Evolutionary conservation across 2,329 filamentous ascomycete species (phyloP), one percentile per base, ranked within the genome.

Genomic region (Annulohypoxylon truncatum): DNA sequence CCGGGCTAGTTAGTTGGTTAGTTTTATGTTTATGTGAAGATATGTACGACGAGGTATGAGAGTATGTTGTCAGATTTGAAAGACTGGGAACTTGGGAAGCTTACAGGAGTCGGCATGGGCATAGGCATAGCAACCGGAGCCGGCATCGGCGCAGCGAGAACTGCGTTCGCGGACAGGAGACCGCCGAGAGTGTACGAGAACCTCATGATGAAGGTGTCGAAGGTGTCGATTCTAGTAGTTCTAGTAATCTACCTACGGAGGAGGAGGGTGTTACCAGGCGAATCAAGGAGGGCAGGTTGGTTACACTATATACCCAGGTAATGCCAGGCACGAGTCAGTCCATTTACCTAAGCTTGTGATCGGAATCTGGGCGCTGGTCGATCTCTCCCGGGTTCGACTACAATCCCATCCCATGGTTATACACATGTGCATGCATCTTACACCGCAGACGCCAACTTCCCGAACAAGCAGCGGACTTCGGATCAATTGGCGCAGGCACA

Each of bases 1-100:
- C 87, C 87, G 6, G 90, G 87, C 77, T 86, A 58, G 10, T 54
- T 5, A 4, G 6, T 38, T 6, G 5, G 51, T 61, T n/a, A 63
- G 58, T 10, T 48, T 53, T 22, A 15, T n/a, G 28, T 24, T 10
- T 50, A 15, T 50, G 20, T 29, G 9, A 20, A 31, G 8, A 24
- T 29, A 9, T 20, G 26, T 29, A 26, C 7, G 15, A 15, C n/a
- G n/a, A n/a, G 10, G 20, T n/a, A 38, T 38, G 10, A 9, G 9
- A 33, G 2, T 33, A 8, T n/a, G 33, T 12, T 26, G 2, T 18
- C 10, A 10, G 22, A 3, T 22, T 35, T 31, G 22, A 22, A n/a
- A 28, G 13, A 26, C 26, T n/a, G 15, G 26, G 22, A 6, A 66
- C 72, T 20, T 55, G 28, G 7, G 20, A 26, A 12, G 66, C 73